Conservation (phyloP, 305 asterid species). For the Rubia peregrina region DNA sequence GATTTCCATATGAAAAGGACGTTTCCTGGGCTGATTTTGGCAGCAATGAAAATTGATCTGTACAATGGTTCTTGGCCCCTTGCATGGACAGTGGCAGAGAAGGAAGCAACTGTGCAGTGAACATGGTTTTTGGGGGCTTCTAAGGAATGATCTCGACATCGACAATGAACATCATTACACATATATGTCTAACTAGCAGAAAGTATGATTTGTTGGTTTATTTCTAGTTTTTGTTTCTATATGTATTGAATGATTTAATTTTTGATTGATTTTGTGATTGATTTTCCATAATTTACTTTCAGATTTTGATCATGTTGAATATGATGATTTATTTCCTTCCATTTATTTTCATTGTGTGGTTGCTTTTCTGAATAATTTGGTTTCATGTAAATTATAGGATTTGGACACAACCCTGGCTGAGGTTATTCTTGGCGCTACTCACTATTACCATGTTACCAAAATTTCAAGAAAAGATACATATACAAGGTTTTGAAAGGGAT, state of each 20-base stretch:
- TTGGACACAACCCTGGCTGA: not conserved
- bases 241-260: too few species aligned
- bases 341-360: too few species aligned
- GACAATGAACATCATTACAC: not conserved
- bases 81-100: not conserved
- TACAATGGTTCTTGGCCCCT: not conserved
- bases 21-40: not conserved
- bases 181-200: not conserved
- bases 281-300: too few species aligned
- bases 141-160: not conserved
- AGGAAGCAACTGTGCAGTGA: not conserved
- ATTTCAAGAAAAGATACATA: not conserved
- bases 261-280: too few species aligned
- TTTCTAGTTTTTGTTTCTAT: too few species aligned
- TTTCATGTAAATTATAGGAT: not conserved
- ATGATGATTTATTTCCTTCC: too few species aligned
- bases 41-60: not conserved
- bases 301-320: too few species aligned
- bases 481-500: not conserved
- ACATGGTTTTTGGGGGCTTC: not conserved
- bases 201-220: too few species aligned
- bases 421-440: not conserved
- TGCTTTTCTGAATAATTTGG: too few species aligned
- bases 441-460: not conserved
- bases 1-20: not conserved